phyloP scores from a whole-genome alignment of 495 filamentous ascomycete genomes.

The Oidiodendron maius region DNA sequence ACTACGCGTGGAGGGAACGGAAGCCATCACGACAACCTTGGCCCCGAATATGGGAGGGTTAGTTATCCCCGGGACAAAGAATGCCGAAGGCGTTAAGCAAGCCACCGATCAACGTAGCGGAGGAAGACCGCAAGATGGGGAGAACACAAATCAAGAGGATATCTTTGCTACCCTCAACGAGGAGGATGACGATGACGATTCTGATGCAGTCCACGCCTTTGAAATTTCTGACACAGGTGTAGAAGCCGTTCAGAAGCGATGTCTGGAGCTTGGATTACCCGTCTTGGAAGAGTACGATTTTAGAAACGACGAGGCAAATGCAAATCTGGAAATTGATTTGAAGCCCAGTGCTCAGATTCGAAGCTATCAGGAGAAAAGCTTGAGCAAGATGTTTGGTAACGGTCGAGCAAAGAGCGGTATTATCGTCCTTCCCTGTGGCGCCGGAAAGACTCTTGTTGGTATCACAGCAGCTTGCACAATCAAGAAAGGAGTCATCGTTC shows the following conservation, averaged over 20 bases:
- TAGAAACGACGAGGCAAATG: constrained; percentile 83
- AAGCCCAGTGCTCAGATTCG: constrained; percentile 79
- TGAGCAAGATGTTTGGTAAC: constrained; percentile 99
- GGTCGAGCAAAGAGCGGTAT: constrained; percentile 94
- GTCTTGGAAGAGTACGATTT: constrained; percentile 98
- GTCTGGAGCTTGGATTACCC: constrained; percentile 78
- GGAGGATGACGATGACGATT: constrained; percentile 85
- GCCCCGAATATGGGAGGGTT: constrained; percentile 86
- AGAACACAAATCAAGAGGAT: constrained; percentile 31
- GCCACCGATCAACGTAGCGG: constrained; percentile 28
- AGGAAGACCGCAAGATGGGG: constrained; percentile 25
- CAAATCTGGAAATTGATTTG: constrained; percentile 87
- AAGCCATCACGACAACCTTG: constrained; percentile 68
- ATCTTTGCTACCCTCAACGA: constrained; percentile 57
- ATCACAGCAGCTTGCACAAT: constrained; percentile 97
- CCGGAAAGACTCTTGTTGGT: constrained; percentile 94
- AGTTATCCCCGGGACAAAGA: constrained; percentile 91
- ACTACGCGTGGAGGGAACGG: constrained; percentile 51
- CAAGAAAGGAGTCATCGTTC: constrained; percentile 90
- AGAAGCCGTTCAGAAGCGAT: constrained; percentile 83
- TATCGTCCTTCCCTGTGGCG: constrained; percentile 94
- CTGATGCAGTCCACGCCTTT: constrained; percentile 89
- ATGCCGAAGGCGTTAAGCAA: constrained; percentile 80
- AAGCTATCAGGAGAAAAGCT: constrained; percentile 90
- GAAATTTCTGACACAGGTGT: constrained; percentile 74